phyloP scores from a whole-genome alignment of 257 asterid genomes.

The Capsicum chinense region DNA sequence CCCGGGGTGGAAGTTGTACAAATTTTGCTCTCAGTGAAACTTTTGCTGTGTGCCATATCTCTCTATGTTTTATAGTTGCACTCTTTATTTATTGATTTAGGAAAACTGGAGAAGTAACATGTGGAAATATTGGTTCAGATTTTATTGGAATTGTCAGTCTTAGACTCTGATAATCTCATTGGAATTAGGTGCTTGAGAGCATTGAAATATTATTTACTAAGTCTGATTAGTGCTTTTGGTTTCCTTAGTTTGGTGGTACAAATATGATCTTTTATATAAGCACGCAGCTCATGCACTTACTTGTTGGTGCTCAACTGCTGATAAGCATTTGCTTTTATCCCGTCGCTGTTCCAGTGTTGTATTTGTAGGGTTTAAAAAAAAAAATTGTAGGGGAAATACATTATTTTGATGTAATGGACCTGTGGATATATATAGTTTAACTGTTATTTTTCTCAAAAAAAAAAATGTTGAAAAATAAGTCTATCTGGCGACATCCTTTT shows the following conservation, averaged over 20 bases:
- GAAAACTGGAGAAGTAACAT: constrained; percentile 13
- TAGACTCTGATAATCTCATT: background rate
- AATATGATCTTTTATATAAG: background rate
- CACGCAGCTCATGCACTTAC: background rate
- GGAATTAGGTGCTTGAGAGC: background rate
- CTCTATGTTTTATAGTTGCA: background rate
- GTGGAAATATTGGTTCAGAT: constrained; percentile 7
- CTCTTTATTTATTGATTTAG: background rate
- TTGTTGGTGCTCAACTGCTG: background rate
- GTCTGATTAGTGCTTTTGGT: constrained; percentile 18
- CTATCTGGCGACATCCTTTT: background rate
- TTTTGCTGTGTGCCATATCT: background rate
- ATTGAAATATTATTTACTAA: background rate
- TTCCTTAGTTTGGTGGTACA: constrained; percentile 4
- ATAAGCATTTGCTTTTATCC: background rate
- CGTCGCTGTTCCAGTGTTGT: background rate
- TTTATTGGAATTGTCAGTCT: background rate
- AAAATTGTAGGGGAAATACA: no score
- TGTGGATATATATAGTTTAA: no score
- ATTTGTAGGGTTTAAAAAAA: background rate
- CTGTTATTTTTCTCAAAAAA: no score
- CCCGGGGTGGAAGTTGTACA: background rate
- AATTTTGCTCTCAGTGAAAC: background rate
- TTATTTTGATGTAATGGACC: no score
- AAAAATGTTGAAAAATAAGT: background rate